These are phyloP conservation scores for Monosporascus sp. DNA, from an alignment of 2,329 filamentous ascomycete genomes.

Conservation along the genomic window DNA sequence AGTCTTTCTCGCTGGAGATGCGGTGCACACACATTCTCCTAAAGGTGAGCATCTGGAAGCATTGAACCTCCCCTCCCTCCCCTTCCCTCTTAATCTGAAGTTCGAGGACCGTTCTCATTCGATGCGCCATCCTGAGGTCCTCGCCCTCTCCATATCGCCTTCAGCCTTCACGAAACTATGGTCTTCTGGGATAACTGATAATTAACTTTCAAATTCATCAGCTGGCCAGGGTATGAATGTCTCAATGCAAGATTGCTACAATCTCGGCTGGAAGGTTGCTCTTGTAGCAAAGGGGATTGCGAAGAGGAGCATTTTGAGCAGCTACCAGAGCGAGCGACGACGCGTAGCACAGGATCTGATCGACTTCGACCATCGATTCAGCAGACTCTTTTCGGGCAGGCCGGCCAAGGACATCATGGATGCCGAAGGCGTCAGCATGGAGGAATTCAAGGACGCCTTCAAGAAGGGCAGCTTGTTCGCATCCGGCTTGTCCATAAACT, in stretches of 20 bases:
- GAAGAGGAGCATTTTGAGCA: conserved; percentile 38
- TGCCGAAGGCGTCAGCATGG: conserved; percentile 46
- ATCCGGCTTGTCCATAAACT: conserved; percentile 51
- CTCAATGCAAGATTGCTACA: conserved; percentile 57
- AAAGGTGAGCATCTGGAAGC: conserved; percentile 32
- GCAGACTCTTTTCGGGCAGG: conserved; percentile 49
- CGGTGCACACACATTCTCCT: conserved; percentile 67
- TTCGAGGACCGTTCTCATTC: too few species aligned
- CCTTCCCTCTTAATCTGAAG: too few species aligned
- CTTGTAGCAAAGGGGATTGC: conserved; percentile 34
- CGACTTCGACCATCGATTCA: conserved; percentile 55
- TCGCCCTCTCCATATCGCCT: too few species aligned
- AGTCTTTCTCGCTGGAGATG: conserved; percentile 49
- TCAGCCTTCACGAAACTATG: too few species aligned
- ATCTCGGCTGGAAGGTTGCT: conserved; percentile 43
- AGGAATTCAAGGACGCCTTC: conserved; percentile 57
- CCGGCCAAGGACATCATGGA: conserved; percentile 51
- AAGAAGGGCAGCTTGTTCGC: conserved; percentile 56
- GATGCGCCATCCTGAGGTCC: too few species aligned
- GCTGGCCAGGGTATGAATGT: conserved; percentile 66
- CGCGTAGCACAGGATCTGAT: conserved; percentile 61
- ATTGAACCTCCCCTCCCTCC: too few species aligned
- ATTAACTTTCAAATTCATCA: background rate
- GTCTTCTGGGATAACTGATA: too few species aligned
- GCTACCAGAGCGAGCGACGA: background rate